A percentile compares a stretch with the other conserved stretches of the same genome.
These are phyloP conservation scores for Trichoderma koningii DNA, from an alignment of 2,329 filamentous ascomycete species.

Conservation along the genomic window DNA sequence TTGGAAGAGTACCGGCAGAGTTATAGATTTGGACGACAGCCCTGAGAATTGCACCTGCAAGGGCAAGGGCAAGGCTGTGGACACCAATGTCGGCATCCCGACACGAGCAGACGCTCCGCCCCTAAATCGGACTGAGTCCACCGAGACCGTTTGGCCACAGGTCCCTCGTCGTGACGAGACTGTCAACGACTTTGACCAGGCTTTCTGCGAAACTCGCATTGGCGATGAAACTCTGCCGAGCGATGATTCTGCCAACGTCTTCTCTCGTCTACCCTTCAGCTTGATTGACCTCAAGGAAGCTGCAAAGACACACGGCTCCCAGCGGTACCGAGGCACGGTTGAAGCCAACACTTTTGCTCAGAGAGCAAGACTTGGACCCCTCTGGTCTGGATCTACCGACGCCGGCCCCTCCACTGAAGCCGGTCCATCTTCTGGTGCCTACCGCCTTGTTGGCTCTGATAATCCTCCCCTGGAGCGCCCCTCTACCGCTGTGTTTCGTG, in stretches of 20 bases:
- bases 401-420: constrained; percentile 9
- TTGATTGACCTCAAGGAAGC: constrained; percentile 45
- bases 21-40: constrained; percentile 3
- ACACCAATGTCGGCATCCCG: not conserved
- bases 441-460: constrained; percentile 1
- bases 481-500: constrained; percentile 10
- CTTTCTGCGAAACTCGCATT: constrained; percentile 21
- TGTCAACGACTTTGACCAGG: constrained; percentile 22
- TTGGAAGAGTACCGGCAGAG: not conserved
- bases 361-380: constrained; percentile 37
- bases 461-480: constrained; percentile 13
- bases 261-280: constrained; percentile 40
- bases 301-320: constrained; percentile 32
- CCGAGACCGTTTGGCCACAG: constrained; percentile 21
- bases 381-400: constrained; percentile 33
- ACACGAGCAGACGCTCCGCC: not conserved
- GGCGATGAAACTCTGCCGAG: not conserved
- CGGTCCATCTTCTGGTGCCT: constrained; percentile 2
- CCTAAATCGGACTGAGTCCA: constrained; percentile 11
- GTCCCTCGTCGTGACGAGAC: constrained; percentile 19
- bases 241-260: constrained; percentile 25
- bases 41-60: not conserved
- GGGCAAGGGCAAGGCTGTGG: no score
- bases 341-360: constrained; percentile 32
- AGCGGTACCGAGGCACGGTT: constrained; percentile 2